Evolutionary conservation across 1,284 basidiomycete genomes (phyloP).

Genomic region (Austropuccinia psidii): DNA sequence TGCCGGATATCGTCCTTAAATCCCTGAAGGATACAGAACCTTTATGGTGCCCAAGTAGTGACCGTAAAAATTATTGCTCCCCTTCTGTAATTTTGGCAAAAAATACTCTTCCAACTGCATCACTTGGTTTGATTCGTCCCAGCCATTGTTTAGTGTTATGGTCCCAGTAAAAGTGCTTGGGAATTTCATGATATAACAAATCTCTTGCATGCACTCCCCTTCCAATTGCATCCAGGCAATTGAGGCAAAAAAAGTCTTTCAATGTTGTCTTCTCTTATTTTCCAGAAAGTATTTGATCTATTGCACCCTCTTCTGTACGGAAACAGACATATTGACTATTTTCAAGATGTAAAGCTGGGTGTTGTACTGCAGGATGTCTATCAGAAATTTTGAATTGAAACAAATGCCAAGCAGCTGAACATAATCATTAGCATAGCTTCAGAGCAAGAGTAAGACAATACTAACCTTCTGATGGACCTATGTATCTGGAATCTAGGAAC

Average conservation of each 20-base stretch:
- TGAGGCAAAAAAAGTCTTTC: background rate
- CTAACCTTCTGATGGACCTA: background rate
- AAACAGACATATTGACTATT: background rate
- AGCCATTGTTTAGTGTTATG: too few relatives aligned
- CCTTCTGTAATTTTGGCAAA: too few relatives aligned
- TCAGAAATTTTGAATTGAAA: background rate
- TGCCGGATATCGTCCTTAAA: background rate
- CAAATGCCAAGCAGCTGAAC: slow-evolving; percentile 39
- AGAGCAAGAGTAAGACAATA: background rate
- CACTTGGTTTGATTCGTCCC: too few relatives aligned
- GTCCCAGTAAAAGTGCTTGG: background rate
- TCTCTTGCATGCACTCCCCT: background rate
- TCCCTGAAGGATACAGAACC: background rate
- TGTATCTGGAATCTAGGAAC: background rate
- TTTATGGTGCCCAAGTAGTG: too few relatives aligned
- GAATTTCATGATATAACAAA: background rate
- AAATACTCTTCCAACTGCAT: too few relatives aligned
- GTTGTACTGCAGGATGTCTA: background rate
- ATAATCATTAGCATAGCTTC: background rate
- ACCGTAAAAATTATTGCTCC: too few relatives aligned
- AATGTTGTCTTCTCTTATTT: background rate
- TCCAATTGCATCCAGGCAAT: background rate
- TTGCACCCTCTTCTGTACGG: background rate
- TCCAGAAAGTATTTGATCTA: background rate
- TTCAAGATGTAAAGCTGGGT: background rate